phyloP scores from a whole-genome alignment of 495 filamentous ascomycete genomes.

The Penicillium paxilli region DNA sequence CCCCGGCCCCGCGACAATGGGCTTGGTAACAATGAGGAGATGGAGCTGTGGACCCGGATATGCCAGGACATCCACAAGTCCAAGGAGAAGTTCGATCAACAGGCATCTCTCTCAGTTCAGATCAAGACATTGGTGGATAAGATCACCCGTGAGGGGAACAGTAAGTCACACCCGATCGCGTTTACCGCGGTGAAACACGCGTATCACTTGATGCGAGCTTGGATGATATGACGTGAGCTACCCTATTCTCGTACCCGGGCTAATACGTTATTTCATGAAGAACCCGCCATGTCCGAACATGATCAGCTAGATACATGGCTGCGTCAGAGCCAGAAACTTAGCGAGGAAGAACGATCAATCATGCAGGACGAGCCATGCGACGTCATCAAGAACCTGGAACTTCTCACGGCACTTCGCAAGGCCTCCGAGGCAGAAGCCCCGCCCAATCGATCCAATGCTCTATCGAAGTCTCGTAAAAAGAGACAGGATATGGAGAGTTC shows the following conservation, averaged over 20 bases:
- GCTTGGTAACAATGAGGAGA: slow-evolving; percentile 59
- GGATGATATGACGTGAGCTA: neutral
- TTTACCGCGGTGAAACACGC: neutral
- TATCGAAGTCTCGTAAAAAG: slow-evolving; percentile 60
- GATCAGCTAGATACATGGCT: slow-evolving; percentile 57
- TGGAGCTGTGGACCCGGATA: slow-evolving; percentile 64
- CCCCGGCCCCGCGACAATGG: slow-evolving; percentile 49
- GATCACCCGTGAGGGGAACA: slow-evolving; percentile 44
- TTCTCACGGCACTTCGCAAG: slow-evolving; percentile 60
- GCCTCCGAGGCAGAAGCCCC: slow-evolving; percentile 60
- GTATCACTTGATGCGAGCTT: neutral
- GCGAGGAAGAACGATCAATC: slow-evolving; percentile 61
- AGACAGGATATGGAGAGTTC: slow-evolving; percentile 70
- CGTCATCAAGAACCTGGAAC: slow-evolving; percentile 57
- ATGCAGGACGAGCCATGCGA: slow-evolving; percentile 58
- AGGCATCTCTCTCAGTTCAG: slow-evolving; percentile 46
- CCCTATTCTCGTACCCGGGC: neutral
- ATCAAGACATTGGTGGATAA: slow-evolving; percentile 55
- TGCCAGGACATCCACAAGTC: slow-evolving; percentile 56
- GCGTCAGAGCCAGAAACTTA: slow-evolving; percentile 62
- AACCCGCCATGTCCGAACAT: slow-evolving; percentile 40
- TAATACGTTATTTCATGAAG: slow-evolving; percentile 18
- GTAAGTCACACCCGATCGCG: slow-evolving; percentile 30
- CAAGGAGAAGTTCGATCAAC: slow-evolving; percentile 62
- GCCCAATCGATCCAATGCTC: slow-evolving; percentile 41